These are phyloP conservation scores for Suillus spraguei DNA, from an alignment of 768 basidiomycete species.

Conservation along the genomic window DNA sequence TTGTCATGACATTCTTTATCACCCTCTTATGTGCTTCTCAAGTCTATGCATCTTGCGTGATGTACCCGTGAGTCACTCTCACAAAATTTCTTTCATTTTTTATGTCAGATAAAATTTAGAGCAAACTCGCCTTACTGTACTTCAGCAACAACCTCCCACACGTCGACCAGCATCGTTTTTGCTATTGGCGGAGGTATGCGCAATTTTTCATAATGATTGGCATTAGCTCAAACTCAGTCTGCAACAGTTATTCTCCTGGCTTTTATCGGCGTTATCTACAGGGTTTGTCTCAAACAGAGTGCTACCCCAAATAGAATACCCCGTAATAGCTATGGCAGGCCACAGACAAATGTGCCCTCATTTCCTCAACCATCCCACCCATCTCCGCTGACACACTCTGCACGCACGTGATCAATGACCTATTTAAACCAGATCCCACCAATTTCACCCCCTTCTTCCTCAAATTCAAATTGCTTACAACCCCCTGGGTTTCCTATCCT, in stretches of 20 bases:
- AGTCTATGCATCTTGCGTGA: slow-evolving; percentile 4
- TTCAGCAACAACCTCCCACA: neutral
- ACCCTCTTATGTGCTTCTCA: slow-evolving; percentile 4
- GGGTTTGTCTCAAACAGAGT: neutral
- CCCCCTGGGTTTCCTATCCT: neutral
- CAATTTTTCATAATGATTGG: neutral
- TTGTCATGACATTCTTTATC: neutral
- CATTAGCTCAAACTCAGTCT: slow-evolving; percentile 1
- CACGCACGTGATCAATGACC: neutral
- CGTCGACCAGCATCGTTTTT: neutral
- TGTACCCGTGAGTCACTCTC: neutral
- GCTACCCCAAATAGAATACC: neutral
- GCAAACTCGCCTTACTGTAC: neutral
- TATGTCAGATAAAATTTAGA: neutral
- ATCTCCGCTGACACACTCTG: slow-evolving; percentile 6
- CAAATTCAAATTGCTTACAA: neutral
- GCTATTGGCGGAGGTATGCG: neutral
- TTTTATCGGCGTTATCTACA: neutral
- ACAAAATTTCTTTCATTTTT: neutral
- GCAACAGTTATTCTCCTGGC: neutral
- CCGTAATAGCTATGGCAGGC: neutral
- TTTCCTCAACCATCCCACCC: slow-evolving; percentile 7
- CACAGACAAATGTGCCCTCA: no score
- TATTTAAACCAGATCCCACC: neutral
- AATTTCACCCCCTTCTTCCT: neutral